A percentile compares a stretch with the other conserved stretches of the same genome.
Evolutionary conservation across 108 stramenopile species (phyloP).

Genomic region (Stephanodiscus triporus): DNA sequence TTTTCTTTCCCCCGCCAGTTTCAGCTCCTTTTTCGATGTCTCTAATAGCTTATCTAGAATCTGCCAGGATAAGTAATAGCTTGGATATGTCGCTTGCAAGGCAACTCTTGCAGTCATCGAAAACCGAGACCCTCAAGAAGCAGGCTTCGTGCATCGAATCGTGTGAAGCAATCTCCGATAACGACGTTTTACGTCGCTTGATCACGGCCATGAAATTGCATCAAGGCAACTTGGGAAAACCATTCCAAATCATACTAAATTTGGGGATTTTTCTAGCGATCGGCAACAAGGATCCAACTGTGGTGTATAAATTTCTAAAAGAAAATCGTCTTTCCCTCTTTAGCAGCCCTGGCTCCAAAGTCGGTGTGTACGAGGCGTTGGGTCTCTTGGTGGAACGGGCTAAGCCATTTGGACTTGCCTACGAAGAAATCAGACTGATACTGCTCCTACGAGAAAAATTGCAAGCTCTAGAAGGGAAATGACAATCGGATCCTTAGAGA

Average conservation of each 20-base stretch:
- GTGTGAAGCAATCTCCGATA: neutral
- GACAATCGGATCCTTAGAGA: neutral
- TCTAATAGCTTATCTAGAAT: conserved; percentile 20
- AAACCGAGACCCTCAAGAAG: neutral
- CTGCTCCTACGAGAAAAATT: conserved; percentile 10
- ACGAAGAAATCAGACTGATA: conserved; percentile 1
- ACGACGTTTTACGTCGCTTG: conserved; percentile 8
- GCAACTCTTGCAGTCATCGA: conserved; percentile 4
- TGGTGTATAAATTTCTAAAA: conserved; percentile 23
- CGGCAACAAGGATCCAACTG: conserved; percentile 25
- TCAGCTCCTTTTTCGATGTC: conserved; percentile 31
- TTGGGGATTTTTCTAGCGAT: conserved; percentile 29
- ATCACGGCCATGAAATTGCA: neutral
- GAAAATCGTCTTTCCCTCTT: conserved; percentile 34
- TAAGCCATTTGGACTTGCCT: neutral
- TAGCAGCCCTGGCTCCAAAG: conserved; percentile 38
- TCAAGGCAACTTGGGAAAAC: neutral
- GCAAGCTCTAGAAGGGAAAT: conserved; percentile 16
- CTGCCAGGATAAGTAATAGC: conserved; percentile 12
- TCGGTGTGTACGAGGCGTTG: conserved; percentile 19
- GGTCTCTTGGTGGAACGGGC: neutral
- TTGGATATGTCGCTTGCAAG: conserved; percentile 26
- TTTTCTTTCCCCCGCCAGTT: conserved; percentile 33
- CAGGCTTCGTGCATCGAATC: neutral
- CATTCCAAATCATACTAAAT: conserved; percentile 7